Evolutionary conservation across 306 rosid species (phyloP).

Genomic region (Castanea sativa): DNA sequence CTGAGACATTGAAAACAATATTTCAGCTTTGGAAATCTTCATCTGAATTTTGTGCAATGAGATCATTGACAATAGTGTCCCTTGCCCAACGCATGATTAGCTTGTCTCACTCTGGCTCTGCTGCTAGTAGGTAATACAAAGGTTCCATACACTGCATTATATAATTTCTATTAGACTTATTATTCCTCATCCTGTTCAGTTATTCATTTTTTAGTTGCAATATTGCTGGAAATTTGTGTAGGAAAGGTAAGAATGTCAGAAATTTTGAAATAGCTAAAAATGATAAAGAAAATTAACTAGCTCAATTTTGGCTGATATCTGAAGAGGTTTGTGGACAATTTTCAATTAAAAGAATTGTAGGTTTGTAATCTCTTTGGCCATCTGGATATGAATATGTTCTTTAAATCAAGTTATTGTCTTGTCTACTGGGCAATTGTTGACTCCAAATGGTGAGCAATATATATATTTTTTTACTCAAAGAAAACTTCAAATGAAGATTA

Average conservation of each 20-base stretch:
- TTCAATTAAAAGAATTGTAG: background rate
- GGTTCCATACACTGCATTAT: conserved; percentile 5
- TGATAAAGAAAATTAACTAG: background rate
- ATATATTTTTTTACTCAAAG: background rate
- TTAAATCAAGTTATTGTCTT: background rate
- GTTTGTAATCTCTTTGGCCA: background rate
- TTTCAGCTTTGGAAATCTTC: conserved; percentile 98
- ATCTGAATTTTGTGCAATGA: conserved; percentile 87
- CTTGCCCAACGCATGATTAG: conserved; percentile 91
- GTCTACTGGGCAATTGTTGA: background rate
- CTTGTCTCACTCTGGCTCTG: conserved; percentile 75
- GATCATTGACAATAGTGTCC: conserved; percentile 89
- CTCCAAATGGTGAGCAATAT: background rate
- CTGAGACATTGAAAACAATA: conserved; percentile 45
- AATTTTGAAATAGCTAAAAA: background rate
- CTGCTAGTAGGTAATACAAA: conserved; percentile 79
- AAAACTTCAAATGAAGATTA: background rate
- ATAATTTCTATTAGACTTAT: conserved; percentile 1
- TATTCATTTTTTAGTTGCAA: conserved; percentile 3
- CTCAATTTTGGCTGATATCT: background rate
- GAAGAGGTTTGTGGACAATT: background rate
- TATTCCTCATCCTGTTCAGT: background rate
- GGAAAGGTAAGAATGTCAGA: background rate
- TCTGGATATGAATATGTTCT: background rate
- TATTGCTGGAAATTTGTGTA: background rate